Base-by-base conservation (phyloP, 257 asterid genomes). In the Solanum infundibuliforme region DNA sequence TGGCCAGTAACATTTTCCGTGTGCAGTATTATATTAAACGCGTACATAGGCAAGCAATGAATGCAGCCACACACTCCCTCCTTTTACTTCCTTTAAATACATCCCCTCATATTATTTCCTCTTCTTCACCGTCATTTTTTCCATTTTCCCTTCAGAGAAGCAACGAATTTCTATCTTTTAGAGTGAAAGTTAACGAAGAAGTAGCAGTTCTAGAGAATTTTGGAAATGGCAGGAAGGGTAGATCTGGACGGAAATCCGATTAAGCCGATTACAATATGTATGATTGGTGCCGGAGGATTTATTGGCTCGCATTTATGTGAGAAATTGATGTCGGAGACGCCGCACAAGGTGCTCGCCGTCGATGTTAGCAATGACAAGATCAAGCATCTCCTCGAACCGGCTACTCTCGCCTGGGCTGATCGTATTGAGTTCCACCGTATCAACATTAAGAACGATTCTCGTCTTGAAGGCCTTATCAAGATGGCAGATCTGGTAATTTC, bases 201-300 rank as follows among this genome's bases (percentile, higher is more conserved):
- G 14, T 5, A 38, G 14, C 69, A 86, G 21, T 39, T 41, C 25
- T 58, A 58, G 52, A 14, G 43, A 43, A 46, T 55, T 69, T 68
- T 6, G 83, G 85, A 81, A 91, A 95, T 95, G 99, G 94, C 98
- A 83, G 98, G 91, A 71, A 93, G 96, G 85, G 87, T 94, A 92
- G 98, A 96, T 96, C 98, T 96, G 94, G 98, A 96, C 81, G 99
- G 99, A 23, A 94, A 93, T 75, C 89, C 92, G 86, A 93, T 96
- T 0, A 92, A 94, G 89, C 94, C 95, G 88, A 89, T 96, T 23
- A 96, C 96, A 31, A 95, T 95, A 89, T 96, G 98, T 93, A 94
- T 96, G 98, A 96, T 95, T 65, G 99, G 98, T 46, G 99, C 99
- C 73, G 99, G 99, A 16, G 99, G 99, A 5, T 96, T 96, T 93